A percentile compares a stretch with the other conserved stretches of the same genome.
phyloP scores from a whole-genome alignment of 1,284 basidiomycete genomes.

The Cutaneotrichosporon cutaneum region DNA sequence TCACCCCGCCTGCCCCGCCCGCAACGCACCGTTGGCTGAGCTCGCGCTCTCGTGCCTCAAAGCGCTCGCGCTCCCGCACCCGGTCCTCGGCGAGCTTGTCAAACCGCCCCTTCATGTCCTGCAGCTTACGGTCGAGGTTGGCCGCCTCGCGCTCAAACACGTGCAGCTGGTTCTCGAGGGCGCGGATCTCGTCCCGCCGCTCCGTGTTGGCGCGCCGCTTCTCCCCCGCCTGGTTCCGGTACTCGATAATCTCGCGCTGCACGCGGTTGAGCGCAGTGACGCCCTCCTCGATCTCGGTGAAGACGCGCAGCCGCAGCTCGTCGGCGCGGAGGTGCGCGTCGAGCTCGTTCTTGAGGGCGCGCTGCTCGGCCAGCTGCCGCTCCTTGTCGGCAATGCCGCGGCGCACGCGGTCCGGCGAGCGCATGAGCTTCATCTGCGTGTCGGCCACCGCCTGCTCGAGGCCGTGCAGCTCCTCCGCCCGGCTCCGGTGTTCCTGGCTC shows the following conservation, averaged over 20 bases:
- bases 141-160: slow-evolving; percentile 41
- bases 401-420: slow-evolving; percentile 80
- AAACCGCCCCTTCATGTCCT: slow-evolving; percentile 63
- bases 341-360: slow-evolving; percentile 58
- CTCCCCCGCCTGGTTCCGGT: slow-evolving; percentile 57
- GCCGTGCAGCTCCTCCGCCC: slow-evolving; percentile 13
- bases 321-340: slow-evolving; percentile 73
- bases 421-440: slow-evolving; percentile 71
- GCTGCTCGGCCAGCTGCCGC: slow-evolving; percentile 63
- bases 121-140: slow-evolving; percentile 71
- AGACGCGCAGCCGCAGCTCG: slow-evolving; percentile 66
- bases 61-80: slow-evolving; percentile 32
- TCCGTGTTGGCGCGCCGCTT: slow-evolving; percentile 64
- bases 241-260: slow-evolving; percentile 57
- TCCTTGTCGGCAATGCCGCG: slow-evolving; percentile 73
- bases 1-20: slow-evolving; percentile 19
- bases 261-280: slow-evolving; percentile 59
- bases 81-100: slow-evolving; percentile 1
- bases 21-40: slow-evolving; percentile 72
- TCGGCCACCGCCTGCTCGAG: slow-evolving; percentile 55
- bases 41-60: slow-evolving; percentile 66
- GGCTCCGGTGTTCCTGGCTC: not conserved
- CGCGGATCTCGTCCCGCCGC: slow-evolving; percentile 45
- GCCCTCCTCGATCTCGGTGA: slow-evolving; percentile 69
- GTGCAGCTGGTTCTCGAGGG: slow-evolving; percentile 60